Conservation (phyloP, 2,329 filamentous ascomycete species). For the Phyllosticta citriasiana region DNA sequence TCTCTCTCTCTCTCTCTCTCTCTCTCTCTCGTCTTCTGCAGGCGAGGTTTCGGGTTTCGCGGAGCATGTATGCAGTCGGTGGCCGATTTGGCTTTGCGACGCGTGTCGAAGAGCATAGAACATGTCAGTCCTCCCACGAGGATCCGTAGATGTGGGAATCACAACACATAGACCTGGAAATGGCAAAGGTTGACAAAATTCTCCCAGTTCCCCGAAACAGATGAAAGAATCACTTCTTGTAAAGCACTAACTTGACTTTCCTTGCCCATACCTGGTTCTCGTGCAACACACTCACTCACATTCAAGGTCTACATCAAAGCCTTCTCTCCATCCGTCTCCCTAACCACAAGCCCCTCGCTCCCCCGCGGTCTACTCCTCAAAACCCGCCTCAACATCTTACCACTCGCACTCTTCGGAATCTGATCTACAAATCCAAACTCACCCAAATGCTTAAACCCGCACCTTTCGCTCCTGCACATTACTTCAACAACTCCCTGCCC, state of each 20-base stretch:
- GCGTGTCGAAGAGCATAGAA: neutral
- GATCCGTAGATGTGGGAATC: neutral
- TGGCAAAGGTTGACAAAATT: neutral
- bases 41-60: too few species aligned
- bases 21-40: too few species aligned
- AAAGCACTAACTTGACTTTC: too few species aligned
- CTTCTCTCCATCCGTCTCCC: conserved; percentile 16
- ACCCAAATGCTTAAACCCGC: conserved; percentile 36
- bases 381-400: conserved; percentile 39
- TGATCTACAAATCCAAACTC: conserved; percentile 37
- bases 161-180: neutral
- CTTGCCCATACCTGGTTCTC: too few species aligned
- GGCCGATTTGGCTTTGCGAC: neutral
- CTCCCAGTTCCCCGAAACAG: too few species aligned
- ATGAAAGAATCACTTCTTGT: too few species aligned
- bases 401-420: conserved; percentile 38
- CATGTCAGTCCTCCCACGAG: neutral
- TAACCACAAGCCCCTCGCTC: conserved; percentile 20
- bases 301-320: conserved; percentile 29
- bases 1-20: too few species aligned
- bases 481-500: conserved; percentile 34
- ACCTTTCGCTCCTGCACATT: conserved; percentile 35
- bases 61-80: neutral
- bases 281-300: neutral
- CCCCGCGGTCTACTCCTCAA: conserved; percentile 34